phyloP scores from a whole-genome alignment of 768 basidiomycete genomes.

The Macrolepiota dolichaula region DNA sequence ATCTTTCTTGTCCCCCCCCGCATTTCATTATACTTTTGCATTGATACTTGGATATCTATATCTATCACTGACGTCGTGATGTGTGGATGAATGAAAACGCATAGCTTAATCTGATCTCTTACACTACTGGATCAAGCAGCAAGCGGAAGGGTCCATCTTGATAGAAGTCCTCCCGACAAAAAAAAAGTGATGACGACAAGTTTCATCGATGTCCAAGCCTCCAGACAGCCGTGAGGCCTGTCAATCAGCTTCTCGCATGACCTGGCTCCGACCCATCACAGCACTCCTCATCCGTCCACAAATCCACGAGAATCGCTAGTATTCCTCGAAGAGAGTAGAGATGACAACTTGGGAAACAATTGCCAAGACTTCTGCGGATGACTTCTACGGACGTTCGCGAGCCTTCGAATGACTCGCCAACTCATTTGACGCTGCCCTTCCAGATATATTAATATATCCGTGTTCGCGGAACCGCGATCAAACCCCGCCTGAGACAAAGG shows the following conservation, averaged over 20 bases:
- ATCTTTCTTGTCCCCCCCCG: too few species aligned
- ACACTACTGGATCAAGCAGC: not conserved
- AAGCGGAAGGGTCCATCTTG: not conserved
- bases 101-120: not conserved
- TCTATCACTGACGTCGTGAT: not conserved
- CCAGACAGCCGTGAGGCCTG: not conserved
- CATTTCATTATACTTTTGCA: too few species aligned
- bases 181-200: not conserved
- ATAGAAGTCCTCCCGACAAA: constrained; percentile 1
- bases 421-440: not conserved
- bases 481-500: not conserved
- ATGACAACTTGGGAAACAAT: not conserved
- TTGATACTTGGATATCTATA: not conserved
- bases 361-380: not conserved
- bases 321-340: not conserved
- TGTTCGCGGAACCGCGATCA: not conserved
- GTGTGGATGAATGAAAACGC: not conserved
- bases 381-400: not conserved
- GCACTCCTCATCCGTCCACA: not conserved
- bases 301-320: not conserved
- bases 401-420: not conserved
- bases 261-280: not conserved
- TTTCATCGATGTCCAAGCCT: not conserved
- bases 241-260: not conserved
- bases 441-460: not conserved